Base-by-base conservation (phyloP, 2,329 filamentous ascomycete species). In the Penicillium nordicum region DNA sequence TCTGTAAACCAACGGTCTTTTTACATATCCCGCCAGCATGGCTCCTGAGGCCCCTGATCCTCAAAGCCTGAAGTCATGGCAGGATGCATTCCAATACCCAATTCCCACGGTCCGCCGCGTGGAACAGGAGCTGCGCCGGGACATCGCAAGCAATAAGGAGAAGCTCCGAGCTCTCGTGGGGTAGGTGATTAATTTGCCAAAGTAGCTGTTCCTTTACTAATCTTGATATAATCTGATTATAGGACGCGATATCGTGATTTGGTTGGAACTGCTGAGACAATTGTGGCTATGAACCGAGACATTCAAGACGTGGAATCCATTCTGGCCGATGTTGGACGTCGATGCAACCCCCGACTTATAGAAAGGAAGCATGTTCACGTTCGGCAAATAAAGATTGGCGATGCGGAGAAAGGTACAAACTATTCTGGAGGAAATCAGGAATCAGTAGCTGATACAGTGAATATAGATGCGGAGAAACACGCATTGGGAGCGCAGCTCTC, bases 211-310 rank as follows among this genome's bases (percentile, higher is more conserved):
- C 23, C 5, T 23, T 21, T 2, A 16, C 48, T 57, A 27, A 43
- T 32, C 1, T 21, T 44, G 12, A 14, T 53, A 10, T 43, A 2
- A 21, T 43, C 3, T 53, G 46, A 47, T 57, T 51, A 10, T 63
- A 86, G 84, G 21, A 79, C 82, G 65, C 84, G 84, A 68, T 97
- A 97, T 75, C 89, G 93, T 64, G 90, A 94, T 67, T 85, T 97
- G 9, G 85, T 97, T 27, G 90, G 90, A 50, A 97, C 93, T 0
- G 93, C 93, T 53, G 92, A 97, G 75, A 87, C 87, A n/a, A 97
- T 97, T 63, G 88, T 97, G 53, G 83, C 87, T 58, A 96, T 97
- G 90, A 88, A 90, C 63, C 76, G 75, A 38, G 86, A 93, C 69
- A 93, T 94, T 76, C 83, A 87, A 58, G 77, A 80, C 12, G 88